Percentiles rank a stretch among this genome's conserved stretches.
These are phyloP conservation scores for Trichosporon sp. DNA, from an alignment of 1,284 basidiomycete genomes.

Conservation along the genomic window DNA sequence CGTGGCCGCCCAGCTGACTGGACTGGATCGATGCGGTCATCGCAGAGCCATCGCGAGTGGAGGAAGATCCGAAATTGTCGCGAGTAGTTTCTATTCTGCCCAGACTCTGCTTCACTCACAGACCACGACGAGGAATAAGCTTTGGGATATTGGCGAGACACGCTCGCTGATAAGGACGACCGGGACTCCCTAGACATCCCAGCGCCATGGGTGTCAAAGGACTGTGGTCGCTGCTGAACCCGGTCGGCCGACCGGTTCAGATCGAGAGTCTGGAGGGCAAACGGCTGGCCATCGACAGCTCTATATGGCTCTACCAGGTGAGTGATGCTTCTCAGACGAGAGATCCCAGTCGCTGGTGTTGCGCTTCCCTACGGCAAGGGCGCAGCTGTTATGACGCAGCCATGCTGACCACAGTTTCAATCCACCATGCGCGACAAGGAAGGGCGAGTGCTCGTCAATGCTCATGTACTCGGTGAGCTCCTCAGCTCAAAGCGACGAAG, in stretches of 20 bases:
- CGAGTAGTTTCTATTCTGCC: background rate
- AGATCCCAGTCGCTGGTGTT: too few relatives aligned
- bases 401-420: constrained; percentile 65
- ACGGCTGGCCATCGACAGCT: constrained; percentile 91
- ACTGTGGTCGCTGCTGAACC: constrained; percentile 82
- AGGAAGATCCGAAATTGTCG: background rate
- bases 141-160: background rate
- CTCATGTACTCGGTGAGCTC: constrained; percentile 74
- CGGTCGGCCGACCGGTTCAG: constrained; percentile 83
- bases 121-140: background rate
- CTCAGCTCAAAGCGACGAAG: background rate
- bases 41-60: background rate
- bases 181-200: background rate
- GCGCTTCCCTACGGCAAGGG: too few relatives aligned
- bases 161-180: background rate
- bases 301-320: constrained; percentile 88
- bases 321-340: too few relatives aligned
- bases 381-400: too few relatives aligned
- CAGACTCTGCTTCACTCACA: background rate
- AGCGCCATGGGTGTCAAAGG: constrained; percentile 84
- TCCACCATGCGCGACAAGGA: constrained; percentile 98
- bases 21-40: background rate
- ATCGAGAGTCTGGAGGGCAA: constrained; percentile 88
- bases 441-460: constrained; percentile 81
- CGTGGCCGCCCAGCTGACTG: background rate